Evolutionary conservation across 345 rosid genomes (phyloP).

Genomic region (Rhizophora apiculata): DNA sequence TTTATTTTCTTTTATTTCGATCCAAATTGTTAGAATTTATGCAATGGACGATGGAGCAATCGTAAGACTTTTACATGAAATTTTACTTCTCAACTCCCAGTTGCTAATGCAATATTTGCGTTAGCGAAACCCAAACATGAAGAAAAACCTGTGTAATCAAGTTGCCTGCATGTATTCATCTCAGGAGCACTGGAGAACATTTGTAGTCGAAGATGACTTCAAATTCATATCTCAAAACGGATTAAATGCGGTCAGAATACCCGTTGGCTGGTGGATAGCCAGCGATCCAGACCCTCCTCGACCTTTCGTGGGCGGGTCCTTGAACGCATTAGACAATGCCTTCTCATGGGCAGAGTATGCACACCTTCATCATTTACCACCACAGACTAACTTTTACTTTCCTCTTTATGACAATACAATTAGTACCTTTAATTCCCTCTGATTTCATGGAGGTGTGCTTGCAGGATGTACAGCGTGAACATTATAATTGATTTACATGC

Average conservation of each 20-base stretch:
- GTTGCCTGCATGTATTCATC: not conserved
- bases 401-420: not conserved
- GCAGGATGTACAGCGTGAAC: slow-evolving; percentile 47
- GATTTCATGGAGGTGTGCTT: not conserved
- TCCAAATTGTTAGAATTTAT: too few relatives aligned
- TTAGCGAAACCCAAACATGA: not conserved
- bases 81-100: too few relatives aligned
- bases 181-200: slow-evolving; percentile 64
- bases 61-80: too few relatives aligned
- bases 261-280: slow-evolving; percentile 73
- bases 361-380: not conserved
- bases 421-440: not conserved
- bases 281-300: slow-evolving; percentile 50
- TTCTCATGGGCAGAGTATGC: slow-evolving; percentile 57
- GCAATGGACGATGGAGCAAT: too few relatives aligned
- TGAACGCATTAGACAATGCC: slow-evolving; percentile 52
- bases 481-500: slow-evolving; percentile 58
- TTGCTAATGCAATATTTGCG: too few relatives aligned
- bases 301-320: slow-evolving; percentile 59
- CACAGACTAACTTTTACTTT: not conserved
- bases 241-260: slow-evolving; percentile 54
- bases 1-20: too few relatives aligned
- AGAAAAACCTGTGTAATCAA: not conserved
- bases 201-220: slow-evolving; percentile 57
- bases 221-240: slow-evolving; percentile 52